Conservation (phyloP, 257 asterid genomes). For the Coffea eugenioides region DNA sequence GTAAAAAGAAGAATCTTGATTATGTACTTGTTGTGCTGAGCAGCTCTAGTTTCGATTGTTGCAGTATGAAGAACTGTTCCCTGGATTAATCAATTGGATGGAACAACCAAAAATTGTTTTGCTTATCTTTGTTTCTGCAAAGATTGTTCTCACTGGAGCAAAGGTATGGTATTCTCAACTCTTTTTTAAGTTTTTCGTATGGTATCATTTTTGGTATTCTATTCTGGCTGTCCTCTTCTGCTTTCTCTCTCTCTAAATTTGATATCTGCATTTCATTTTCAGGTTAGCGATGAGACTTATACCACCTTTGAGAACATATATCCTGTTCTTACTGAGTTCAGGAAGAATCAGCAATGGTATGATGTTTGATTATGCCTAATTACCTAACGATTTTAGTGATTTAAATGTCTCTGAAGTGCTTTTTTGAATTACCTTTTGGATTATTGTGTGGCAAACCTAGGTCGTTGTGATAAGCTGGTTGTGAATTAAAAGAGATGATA, state of each 20-base stretch:
- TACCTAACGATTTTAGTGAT: too few species aligned
- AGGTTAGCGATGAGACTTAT: slow-evolving; percentile 91
- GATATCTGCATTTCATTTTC: slow-evolving; percentile 6
- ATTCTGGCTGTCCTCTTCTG: too few species aligned
- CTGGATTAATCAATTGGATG: slow-evolving; percentile 89
- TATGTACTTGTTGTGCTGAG: too few species aligned
- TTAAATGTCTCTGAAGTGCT: too few species aligned
- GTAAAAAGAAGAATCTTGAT: too few species aligned
- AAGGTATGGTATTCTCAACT: slow-evolving; percentile 42
- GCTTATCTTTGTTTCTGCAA: slow-evolving; percentile 91
- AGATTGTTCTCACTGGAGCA: slow-evolving; percentile 94
- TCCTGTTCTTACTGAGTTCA: slow-evolving; percentile 84
- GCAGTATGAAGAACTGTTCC: slow-evolving; percentile 93
- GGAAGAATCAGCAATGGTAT: slow-evolving; percentile 95
- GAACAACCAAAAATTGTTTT: slow-evolving; percentile 90
- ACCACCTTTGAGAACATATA: slow-evolving; percentile 90
- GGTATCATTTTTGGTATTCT: too few species aligned
- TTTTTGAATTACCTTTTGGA: too few species aligned
- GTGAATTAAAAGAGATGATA: too few species aligned
- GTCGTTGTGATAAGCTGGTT: too few species aligned
- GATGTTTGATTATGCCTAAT: too few species aligned
- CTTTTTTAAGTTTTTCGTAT: too few species aligned
- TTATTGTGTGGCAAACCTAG: too few species aligned
- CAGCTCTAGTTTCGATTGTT: background rate
- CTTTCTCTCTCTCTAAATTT: background rate